Conservation (phyloP, 306 rosid species). For the Morella rubra region DNA sequence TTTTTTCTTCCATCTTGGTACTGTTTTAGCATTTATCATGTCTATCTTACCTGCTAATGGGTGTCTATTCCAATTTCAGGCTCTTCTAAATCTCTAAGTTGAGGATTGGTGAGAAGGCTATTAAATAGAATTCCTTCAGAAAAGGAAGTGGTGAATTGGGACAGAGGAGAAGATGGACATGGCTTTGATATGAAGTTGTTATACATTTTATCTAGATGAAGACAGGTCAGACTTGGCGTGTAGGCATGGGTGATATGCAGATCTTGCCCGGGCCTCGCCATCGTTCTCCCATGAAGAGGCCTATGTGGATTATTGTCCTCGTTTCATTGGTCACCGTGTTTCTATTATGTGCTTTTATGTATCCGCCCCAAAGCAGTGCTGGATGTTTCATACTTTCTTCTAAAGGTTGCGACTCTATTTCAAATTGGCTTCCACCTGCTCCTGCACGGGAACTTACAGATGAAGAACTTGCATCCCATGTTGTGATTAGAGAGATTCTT, state of each 20-base stretch:
- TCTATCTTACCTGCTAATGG: slow-evolving; percentile 15
- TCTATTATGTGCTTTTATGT: slow-evolving; percentile 77
- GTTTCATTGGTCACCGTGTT: slow-evolving; percentile 77
- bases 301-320: slow-evolving; percentile 86
- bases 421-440: slow-evolving; percentile 85
- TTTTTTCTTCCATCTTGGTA: background rate
- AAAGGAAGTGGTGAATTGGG: slow-evolving; percentile 20
- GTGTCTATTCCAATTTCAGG: slow-evolving; percentile 34
- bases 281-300: slow-evolving; percentile 79
- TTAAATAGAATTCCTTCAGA: slow-evolving; percentile 5
- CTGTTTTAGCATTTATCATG: background rate
- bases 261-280: slow-evolving; percentile 78
- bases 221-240: slow-evolving; percentile 63
- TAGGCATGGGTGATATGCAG: slow-evolving; percentile 79
- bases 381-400: slow-evolving; percentile 86
- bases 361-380: slow-evolving; percentile 63
- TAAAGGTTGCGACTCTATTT: slow-evolving; percentile 64
- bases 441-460: slow-evolving; percentile 78
- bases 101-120: slow-evolving; percentile 20
- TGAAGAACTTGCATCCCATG: slow-evolving; percentile 78
- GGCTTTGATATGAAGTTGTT: slow-evolving; percentile 35
- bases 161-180: slow-evolving; percentile 20
- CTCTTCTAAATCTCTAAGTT: slow-evolving; percentile 18
- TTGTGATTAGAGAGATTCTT: slow-evolving; percentile 75
- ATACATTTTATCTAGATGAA: slow-evolving; percentile 67